Evolutionary conservation across 345 rosid genomes (phyloP).

Genomic region (Syzygium aromaticum): DNA sequence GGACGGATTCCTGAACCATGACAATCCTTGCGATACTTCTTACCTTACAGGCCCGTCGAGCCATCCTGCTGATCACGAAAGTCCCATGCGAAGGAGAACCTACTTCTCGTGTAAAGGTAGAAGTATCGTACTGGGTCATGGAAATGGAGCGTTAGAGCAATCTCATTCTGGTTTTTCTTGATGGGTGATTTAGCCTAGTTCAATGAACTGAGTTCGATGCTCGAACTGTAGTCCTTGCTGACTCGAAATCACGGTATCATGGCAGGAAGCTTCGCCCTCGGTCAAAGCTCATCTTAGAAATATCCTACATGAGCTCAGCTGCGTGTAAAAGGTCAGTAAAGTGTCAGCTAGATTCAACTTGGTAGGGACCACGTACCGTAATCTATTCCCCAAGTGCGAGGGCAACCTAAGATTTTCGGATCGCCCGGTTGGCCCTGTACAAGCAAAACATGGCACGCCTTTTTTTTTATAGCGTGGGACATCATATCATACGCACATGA

Average conservation of each 20-base stretch:
- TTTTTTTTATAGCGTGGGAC: not conserved
- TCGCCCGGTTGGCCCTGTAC: not conserved
- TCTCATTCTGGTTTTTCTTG: not conserved
- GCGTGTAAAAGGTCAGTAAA: not conserved
- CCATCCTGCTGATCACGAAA: not conserved
- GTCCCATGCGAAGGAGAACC: not conserved
- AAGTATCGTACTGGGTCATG: not conserved
- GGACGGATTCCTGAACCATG: not conserved
- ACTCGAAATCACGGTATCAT: not conserved
- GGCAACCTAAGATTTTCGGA: not conserved
- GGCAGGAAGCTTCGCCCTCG: too few relatives aligned
- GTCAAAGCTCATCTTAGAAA: not conserved
- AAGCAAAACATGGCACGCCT: not conserved
- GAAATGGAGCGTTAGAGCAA: too few relatives aligned
- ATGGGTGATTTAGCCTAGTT: not conserved
- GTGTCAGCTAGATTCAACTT: rapidly evolving
- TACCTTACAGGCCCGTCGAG: not conserved
- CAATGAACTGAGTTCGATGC: not conserved
- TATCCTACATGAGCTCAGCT: not conserved
- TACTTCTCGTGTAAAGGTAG: not conserved
- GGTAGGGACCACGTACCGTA: not conserved
- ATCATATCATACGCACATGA: not conserved
- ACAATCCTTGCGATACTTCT: not conserved
- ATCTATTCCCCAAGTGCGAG: not conserved
- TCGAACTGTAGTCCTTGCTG: not conserved